Evolutionary conservation across 2,329 filamentous ascomycete genomes (phyloP), one percentile per base, ranked within the genome.

Genomic region (Xylaria sp.): DNA sequence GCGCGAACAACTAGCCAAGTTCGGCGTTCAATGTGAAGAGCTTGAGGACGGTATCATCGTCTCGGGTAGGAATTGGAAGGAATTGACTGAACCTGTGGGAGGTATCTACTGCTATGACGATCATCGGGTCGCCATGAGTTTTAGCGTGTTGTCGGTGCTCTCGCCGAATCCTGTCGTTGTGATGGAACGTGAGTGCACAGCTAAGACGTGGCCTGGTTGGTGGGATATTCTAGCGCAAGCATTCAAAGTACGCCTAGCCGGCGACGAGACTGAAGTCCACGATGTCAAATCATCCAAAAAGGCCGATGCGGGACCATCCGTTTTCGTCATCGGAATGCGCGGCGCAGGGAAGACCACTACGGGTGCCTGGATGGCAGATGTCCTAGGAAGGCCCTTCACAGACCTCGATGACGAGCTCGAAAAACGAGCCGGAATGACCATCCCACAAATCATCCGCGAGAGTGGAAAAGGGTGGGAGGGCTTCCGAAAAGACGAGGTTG

Each of bases 191-290:
- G 93, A 97, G 71, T 99, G 95, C 74, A 91, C 92, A 2, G 93
- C 91, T 40, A 99, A 99, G 82, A 99, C 95, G 2, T 99, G 95
- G 95, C 95, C 95, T 0, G 95, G 94, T 9, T 99, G 95, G 92
- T 99, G 95, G 95, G 95, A 99, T 76, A 87, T 89, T 17, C 79
- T 98, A 58, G 88, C 89, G 21, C 87, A 90, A 68, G 85, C 87
- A 13, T 99, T 97, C 80, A 83, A 87, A 33, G 90, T 91, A 27
- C 78, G 83, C 27, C 80, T 98, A n/a, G 85, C 89, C 62, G 95
- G 95, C 11, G 85, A 89, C 35, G 92, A 96, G 68, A 74, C 77
- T 6, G 70, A 72, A 15, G 62, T 65, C 3, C 49, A 62, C 4
- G 64, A 73, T 41, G 61, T 70, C 29, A 73, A 74, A 38, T 72